Base-by-base conservation (phyloP, 2,329 filamentous ascomycete genomes). In the Ophiosphaerella korrae region DNA sequence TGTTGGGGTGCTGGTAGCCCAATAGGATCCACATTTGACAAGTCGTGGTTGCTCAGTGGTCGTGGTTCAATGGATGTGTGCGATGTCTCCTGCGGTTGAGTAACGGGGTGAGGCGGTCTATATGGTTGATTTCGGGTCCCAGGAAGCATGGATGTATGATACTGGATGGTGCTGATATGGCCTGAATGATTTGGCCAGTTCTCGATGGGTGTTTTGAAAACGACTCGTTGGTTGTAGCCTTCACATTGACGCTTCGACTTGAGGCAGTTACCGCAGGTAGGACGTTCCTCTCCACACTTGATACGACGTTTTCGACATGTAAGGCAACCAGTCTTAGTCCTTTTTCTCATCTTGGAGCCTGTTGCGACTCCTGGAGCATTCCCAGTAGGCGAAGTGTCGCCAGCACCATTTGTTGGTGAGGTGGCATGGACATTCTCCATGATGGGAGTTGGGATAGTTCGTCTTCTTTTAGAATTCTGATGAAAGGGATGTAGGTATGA, bases 241-340 rank as follows among this genome's bases (percentile, higher is more conserved):
- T 94, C 89, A 71, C 90, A 95, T 59, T 86, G 80, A 12, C 90
- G 83, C 74, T 92, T 93, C 14, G 89, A 93, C 68, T 93, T 94
- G 76, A 89, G 85, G 75, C 90, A 95, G 68, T 95, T 95, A 66
- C 82, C 86, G 75, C 90, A 94, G 24, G 83, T 88, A 23, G 90
- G 90, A 42, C 88, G 84, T 65, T 91, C 90, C 73, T 97, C 94
- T 55, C 94, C 94, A 74, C 94, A 99, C 76, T 97, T 99, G 75
- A 99, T 97, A 56, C 94, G 89, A 45, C 94, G 88, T 75, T 90
- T 93, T 57, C 94, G 88, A 76, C 94, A 99, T 50, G 94, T 97
- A 53, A 96, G 76, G 71, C 92, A 97, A 12, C 92, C 92, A 2
- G 92, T 96, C 77, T 97, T 97, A 44, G 92, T 96, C 64, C 92